A percentile compares a stretch with the other conserved stretches of the same genome.
These are phyloP conservation scores for Fusarium sp. DNA, from an alignment of 2,329 filamentous ascomycete species.

Conservation along the genomic window DNA sequence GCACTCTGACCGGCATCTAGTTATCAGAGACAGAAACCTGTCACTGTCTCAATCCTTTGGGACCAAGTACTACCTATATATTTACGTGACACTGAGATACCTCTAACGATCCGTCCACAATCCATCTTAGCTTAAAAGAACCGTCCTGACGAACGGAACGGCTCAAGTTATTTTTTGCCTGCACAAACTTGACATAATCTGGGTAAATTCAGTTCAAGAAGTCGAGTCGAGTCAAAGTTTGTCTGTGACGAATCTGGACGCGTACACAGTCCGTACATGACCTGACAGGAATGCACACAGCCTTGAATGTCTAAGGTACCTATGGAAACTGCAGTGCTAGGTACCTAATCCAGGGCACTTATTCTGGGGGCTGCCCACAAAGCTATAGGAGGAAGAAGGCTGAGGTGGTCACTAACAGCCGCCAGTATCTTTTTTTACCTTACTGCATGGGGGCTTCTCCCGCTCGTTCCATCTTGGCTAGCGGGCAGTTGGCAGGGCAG, in stretches of 20 bases:
- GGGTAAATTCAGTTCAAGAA: too few species aligned
- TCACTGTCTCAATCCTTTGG: background rate
- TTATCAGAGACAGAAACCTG: background rate
- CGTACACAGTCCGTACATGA: slow-evolving; percentile 21
- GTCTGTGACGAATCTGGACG: slow-evolving; percentile 26
- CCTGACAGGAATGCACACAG: slow-evolving; percentile 29
- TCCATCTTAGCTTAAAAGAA: background rate
- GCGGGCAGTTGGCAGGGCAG: slow-evolving; percentile 6
- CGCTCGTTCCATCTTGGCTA: slow-evolving; percentile 17
- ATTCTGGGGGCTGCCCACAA: slow-evolving; percentile 8
- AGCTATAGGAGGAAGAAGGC: background rate
- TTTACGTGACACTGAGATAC: background rate
- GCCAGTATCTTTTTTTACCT: background rate
- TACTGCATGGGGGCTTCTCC: slow-evolving; percentile 11
- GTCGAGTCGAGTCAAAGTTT: background rate
- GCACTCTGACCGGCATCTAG: background rate
- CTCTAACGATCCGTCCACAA: background rate
- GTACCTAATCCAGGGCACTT: background rate
- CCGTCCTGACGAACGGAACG: background rate
- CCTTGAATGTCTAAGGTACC: background rate
- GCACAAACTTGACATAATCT: too few species aligned
- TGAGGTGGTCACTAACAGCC: slow-evolving; percentile 4
- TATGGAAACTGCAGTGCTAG: background rate
- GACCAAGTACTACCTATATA: background rate
- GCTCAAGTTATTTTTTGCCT: background rate